Evolutionary conservation across 75 land plant species (phyloP), one percentile per base, ranked within the genome.

Genomic region (Picea glauca): DNA sequence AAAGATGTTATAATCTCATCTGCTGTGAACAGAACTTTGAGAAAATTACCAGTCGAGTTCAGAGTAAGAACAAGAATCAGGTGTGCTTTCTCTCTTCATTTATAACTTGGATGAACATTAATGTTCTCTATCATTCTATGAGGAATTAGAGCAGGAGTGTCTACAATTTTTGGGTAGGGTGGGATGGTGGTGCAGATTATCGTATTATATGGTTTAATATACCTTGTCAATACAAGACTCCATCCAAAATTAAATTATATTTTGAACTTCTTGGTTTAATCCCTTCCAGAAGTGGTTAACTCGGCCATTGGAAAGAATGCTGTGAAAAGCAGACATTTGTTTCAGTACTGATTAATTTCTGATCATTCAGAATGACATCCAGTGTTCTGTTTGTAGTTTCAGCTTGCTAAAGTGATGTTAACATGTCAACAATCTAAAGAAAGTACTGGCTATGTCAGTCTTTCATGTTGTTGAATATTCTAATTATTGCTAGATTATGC

Each of bases 31-130:
- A 94, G 97, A 92, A 94, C 83, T 94, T 94, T 80, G 97, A 94
- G 78, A 93, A 89, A 81, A 92, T 94, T 58, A 94, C 97, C 50
- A 77, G 78, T 46, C 85, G 86, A 68, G 97, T 94, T 60, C 93
- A 89, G 76, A 94, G 93, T 70, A 94, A 94, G 84, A 90, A 94
- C 77, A 94, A 92, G 81, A 90, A 94, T 79, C 97, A 94, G 93
- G 97, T 94, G 70, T 18, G 58, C 43, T 77, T 50, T 73, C 38
- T 33, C 43, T 11, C 75, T 23, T 73, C n/a, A 58, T 73, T 12
- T 32, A 18, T 76, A 76, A n/a, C n/a, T 17, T 40, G n/a, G 38
- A 70, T 8, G 23, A 20, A 43, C 43, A 20, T 40, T 11, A 43
- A 43, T 70, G n/a, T 70, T 46, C 18, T 43, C 50, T 63, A 12